phyloP scores from a whole-genome alignment of 2,329 filamentous ascomycete species.

The Rutstroemia sp. region DNA sequence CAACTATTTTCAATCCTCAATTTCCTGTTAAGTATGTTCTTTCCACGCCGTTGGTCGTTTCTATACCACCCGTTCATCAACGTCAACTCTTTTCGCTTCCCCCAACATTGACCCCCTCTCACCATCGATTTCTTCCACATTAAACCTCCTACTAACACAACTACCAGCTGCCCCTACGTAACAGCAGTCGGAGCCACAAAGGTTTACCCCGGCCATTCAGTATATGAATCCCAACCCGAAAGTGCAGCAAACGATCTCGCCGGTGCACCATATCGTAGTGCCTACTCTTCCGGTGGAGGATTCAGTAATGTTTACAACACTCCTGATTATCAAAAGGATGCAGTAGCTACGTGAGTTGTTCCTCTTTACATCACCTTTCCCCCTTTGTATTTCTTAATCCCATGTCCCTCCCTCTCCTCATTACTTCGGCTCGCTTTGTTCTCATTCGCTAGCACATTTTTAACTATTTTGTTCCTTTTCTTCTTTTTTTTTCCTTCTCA shows the following conservation, averaged over 20 bases:
- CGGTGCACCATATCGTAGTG: constrained; percentile 35
- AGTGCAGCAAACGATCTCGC: constrained; percentile 28
- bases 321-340: constrained; percentile 39
- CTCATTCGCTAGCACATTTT: not conserved
- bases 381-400: too few relatives aligned
- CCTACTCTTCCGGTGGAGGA: constrained; percentile 67
- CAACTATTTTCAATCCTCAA: constrained; percentile 37
- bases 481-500: too few relatives aligned
- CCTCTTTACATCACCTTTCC: too few relatives aligned
- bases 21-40: constrained; percentile 27
- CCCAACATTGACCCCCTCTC: too few relatives aligned
- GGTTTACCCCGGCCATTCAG: constrained; percentile 32
- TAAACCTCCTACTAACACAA: not conserved
- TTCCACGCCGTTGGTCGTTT: too few relatives aligned
- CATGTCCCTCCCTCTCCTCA: too few relatives aligned
- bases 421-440: too few relatives aligned
- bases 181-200: constrained; percentile 46
- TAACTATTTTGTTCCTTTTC: too few relatives aligned
- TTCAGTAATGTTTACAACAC: constrained; percentile 51
- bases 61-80: too few relatives aligned
- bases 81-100: too few relatives aligned
- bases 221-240: constrained; percentile 35
- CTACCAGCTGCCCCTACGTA: constrained; percentile 37
- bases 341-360: constrained; percentile 11
- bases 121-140: not conserved